Percentiles rank a stretch among this genome's conserved stretches.
These are phyloP conservation scores for Babesia ovis DNA, from an alignment of 169 alveolate species.

Conservation along the genomic window DNA sequence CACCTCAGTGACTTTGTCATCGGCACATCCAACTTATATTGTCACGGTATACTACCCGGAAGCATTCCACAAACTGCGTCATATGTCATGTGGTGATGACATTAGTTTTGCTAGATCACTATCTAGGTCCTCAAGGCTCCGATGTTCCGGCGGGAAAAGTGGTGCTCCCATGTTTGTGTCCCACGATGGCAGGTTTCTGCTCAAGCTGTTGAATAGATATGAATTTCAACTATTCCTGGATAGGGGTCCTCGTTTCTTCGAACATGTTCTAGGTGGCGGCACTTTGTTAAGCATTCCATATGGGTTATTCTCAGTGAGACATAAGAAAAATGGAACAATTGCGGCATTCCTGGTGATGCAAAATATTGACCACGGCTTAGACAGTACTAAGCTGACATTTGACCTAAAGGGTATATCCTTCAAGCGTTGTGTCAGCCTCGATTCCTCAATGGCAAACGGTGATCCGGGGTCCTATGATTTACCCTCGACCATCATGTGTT, in stretches of 20 bases:
- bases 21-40: conserved; percentile 4
- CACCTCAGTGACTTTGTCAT: neutral
- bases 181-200: conserved; percentile 54
- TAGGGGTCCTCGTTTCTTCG: conserved; percentile 42
- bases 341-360: conserved; percentile 61
- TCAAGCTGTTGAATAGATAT: conserved; percentile 54
- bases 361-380: conserved; percentile 40
- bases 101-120: conserved; percentile 54
- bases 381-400: conserved; percentile 27
- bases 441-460: neutral
- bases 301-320: conserved; percentile 46
- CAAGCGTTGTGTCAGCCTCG: conserved; percentile 44
- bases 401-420: conserved; percentile 63
- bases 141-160: conserved; percentile 61
- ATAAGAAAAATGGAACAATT: conserved; percentile 23
- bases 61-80: conserved; percentile 45
- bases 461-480: neutral
- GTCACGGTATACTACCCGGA: conserved; percentile 34
- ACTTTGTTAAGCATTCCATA: conserved; percentile 62
- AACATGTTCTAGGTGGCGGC: conserved; percentile 31
- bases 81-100: conserved; percentile 55
- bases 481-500: neutral
- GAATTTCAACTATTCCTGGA: conserved; percentile 51
- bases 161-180: conserved; percentile 64
- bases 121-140: conserved; percentile 33